A percentile compares a stretch with the other conserved stretches of the same genome.
Evolutionary conservation across 148 eudicot species (phyloP).

Genomic region (Cornus suecica): DNA sequence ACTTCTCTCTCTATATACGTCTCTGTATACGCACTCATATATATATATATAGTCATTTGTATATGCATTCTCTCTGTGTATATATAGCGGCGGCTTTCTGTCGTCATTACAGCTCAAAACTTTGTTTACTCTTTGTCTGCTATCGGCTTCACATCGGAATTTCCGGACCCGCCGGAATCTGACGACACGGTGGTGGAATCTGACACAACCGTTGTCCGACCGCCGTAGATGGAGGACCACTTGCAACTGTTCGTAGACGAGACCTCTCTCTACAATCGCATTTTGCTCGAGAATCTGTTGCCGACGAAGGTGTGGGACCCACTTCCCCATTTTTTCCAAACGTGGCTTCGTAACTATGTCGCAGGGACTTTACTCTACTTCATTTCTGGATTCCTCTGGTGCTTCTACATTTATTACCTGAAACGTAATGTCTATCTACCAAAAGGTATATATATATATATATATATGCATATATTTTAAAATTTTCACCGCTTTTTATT

Average conservation of each 20-base stretch:
- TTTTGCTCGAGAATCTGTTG: slow-evolving; percentile 50
- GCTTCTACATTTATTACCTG: slow-evolving; percentile 76
- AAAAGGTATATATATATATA: slow-evolving; percentile 46
- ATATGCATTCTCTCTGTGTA: too few relatives aligned
- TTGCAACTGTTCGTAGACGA: slow-evolving; percentile 41
- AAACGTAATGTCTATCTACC: slow-evolving; percentile 75
- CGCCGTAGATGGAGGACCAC: slow-evolving; percentile 28
- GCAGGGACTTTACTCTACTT: slow-evolving; percentile 61
- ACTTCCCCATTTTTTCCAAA: slow-evolving; percentile 69
- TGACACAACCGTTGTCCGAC: neutral
- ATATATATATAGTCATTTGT: too few relatives aligned
- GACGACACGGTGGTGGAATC: neutral
- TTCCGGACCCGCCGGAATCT: neutral
- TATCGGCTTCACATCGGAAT: neutral
- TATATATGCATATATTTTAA: too few relatives aligned
- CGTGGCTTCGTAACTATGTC: slow-evolving; percentile 81
- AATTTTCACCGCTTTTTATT: too few relatives aligned
- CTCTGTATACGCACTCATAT: neutral
- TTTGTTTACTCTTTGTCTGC: neutral
- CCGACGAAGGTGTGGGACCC: slow-evolving; percentile 53
- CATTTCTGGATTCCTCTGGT: slow-evolving; percentile 73
- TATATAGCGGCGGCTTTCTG: neutral
- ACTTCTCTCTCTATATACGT: neutral
- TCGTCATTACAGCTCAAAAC: neutral
- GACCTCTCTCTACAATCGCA: slow-evolving; percentile 55